A percentile compares a stretch with the other conserved stretches of the same genome.
Conservation (phyloP, 208 protist species). For the Leishmania arabica region DNA sequence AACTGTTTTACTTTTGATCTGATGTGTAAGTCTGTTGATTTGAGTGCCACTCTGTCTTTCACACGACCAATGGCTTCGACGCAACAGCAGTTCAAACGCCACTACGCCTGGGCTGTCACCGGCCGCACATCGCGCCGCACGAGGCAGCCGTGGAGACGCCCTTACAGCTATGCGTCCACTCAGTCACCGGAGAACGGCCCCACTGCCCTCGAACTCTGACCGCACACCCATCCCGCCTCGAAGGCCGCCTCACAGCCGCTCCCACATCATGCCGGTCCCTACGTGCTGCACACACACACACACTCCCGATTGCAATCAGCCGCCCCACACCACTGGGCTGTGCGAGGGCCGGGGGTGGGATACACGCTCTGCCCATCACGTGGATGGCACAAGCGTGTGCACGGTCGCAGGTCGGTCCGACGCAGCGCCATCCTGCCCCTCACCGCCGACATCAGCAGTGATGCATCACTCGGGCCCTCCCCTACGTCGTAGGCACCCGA, state of each 20-base stretch:
- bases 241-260: background rate
- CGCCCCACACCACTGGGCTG: background rate
- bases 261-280: background rate
- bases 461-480: background rate
- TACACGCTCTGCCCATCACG: background rate
- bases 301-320: too few species aligned
- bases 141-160: too few species aligned
- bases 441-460: background rate
- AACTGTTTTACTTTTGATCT: too few species aligned
- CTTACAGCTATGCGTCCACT: background rate
- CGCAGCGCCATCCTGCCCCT: background rate
- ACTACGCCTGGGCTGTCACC: too few species aligned
- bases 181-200: background rate
- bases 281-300: too few species aligned
- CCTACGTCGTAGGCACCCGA: background rate
- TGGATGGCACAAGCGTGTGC: background rate
- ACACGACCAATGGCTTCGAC: too few species aligned
- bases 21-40: too few species aligned
- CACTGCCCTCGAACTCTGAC: background rate
- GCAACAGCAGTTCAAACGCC: too few species aligned
- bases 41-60: too few species aligned
- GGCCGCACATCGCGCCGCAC: too few species aligned
- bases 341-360: background rate
- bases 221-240: background rate
- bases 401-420: background rate